Evolutionary conservation across 1,284 basidiomycete genomes (phyloP), one percentile per base, ranked within the genome.

Genomic region (Ustilago sp.): DNA sequence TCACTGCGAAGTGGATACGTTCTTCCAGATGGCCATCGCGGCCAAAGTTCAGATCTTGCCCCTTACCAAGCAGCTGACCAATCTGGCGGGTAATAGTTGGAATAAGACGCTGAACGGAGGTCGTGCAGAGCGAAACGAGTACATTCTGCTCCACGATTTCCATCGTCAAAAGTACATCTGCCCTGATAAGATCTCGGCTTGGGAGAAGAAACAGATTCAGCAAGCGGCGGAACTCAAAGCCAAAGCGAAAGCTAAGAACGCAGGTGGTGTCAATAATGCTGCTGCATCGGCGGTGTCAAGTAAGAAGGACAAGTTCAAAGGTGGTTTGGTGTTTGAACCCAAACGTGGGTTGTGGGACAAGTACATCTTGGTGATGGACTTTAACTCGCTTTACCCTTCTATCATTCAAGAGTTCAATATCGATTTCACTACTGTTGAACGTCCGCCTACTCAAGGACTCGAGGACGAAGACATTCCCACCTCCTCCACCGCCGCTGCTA

Each of bases 401-500:
- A 99, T 99, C 88, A 99, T 99, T 66, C 97, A 99, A 83, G 97
- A 99, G 88, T 99, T 94, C 87, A 99, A 99, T 85, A 98, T 99
- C 81, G 95, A 99, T 87, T 99, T 99, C 83, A 99, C 97, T 8
- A 99, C 97, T 0, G 92, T 99, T 32, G 93, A 94, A 52, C 90
- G 91, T 41, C 71, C 75, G 17, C 74, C 84, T 45, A 87, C 88
- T 19, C 91, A 91, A 63, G 91, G 92, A 59, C 19, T 64, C 7
- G 74, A 72, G 32, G 65, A 72, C 41, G 68, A 63, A 28, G 38
- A 71, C 34, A 50, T 50, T 34, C 31, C 28, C 13, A 19, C 55
- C 43, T 57, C 58, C 23, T n/a, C 15, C 28, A 23, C 31, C 4
- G 50, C 50, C 51, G 61, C 60, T 54, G 39, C 48, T 50, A 45